A percentile compares a stretch with the other conserved stretches of the same genome.
phyloP scores from a whole-genome alignment of 306 rosid species.

The Myrica gale region DNA sequence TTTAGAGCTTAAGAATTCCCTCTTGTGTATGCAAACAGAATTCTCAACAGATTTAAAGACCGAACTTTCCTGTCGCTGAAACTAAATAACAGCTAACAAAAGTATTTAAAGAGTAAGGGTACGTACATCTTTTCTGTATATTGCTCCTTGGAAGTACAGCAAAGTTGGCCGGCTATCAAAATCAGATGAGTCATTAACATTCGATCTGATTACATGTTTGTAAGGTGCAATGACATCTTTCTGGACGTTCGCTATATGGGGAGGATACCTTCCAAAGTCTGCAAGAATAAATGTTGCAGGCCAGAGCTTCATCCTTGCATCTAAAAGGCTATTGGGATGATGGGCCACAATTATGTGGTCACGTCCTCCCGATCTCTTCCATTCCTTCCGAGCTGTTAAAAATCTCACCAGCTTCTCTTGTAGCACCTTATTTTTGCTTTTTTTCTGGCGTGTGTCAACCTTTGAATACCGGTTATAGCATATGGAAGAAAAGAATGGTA shows the following conservation, averaged over 20 bases:
- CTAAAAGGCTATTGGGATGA: slow-evolving; percentile 81
- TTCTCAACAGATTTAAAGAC: background rate
- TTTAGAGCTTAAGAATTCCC: background rate
- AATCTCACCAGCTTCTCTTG: slow-evolving; percentile 59
- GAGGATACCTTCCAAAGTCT: slow-evolving; percentile 87
- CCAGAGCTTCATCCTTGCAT: slow-evolving; percentile 67
- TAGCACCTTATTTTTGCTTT: slow-evolving; percentile 47
- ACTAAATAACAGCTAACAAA: slow-evolving; percentile 22
- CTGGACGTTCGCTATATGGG: slow-evolving; percentile 66
- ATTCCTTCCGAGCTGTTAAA: slow-evolving; percentile 54
- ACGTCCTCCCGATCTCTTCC: slow-evolving; percentile 71
- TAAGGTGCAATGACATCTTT: slow-evolving; percentile 86
- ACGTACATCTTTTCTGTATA: slow-evolving; percentile 78
- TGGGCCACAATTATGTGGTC: slow-evolving; percentile 83
- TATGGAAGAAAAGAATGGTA: slow-evolving; percentile 79
- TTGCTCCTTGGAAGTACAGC: slow-evolving; percentile 86
- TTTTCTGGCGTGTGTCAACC: slow-evolving; percentile 35
- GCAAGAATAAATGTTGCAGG: slow-evolving; percentile 69
- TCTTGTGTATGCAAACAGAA: slow-evolving; percentile 4
- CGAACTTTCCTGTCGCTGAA: background rate
- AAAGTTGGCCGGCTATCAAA: slow-evolving; percentile 60
- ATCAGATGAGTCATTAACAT: slow-evolving; percentile 48
- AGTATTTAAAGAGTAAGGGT: slow-evolving; percentile 19
- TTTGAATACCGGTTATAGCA: slow-evolving; percentile 58
- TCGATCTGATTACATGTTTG: slow-evolving; percentile 54